A percentile compares a stretch with the other conserved stretches of the same genome.
These are phyloP conservation scores for Trametes hirsuta DNA, from an alignment of 1,284 basidiomycete genomes.

Conservation along the genomic window DNA sequence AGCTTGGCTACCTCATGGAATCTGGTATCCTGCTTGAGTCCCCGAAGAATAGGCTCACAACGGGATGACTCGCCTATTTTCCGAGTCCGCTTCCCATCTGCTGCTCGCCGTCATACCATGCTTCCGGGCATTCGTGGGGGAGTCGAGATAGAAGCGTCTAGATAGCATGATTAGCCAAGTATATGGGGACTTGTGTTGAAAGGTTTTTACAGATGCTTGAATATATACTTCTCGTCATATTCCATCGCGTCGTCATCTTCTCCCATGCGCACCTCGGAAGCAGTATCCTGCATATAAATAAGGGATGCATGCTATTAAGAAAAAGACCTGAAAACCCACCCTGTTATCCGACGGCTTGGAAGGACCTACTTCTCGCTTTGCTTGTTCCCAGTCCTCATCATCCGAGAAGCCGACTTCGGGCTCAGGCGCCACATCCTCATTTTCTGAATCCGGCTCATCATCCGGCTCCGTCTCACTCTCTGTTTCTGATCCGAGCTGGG, in stretches of 20 bases:
- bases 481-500: slow-evolving; percentile 42
- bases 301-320: neutral
- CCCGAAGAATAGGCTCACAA: neutral
- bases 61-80: slow-evolving; percentile 46
- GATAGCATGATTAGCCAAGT: neutral
- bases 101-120: slow-evolving; percentile 62
- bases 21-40: slow-evolving; percentile 41
- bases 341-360: neutral
- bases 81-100: slow-evolving; percentile 56
- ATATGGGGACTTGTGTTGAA: neutral
- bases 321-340: neutral
- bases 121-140: slow-evolving; percentile 67
- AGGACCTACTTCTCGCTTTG: slow-evolving; percentile 3
- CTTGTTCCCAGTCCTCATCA: slow-evolving; percentile 23
- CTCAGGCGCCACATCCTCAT: slow-evolving; percentile 41
- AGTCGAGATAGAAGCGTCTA: slow-evolving; percentile 89
- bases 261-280: slow-evolving; percentile 54
- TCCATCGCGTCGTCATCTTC: slow-evolving; percentile 65
- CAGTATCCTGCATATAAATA: slow-evolving; percentile 5
- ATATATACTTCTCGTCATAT: slow-evolving; percentile 78
- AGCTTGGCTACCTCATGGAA: slow-evolving; percentile 54
- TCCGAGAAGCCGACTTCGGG: slow-evolving; percentile 19
- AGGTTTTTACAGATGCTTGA: slow-evolving; percentile 72
- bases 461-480: slow-evolving; percentile 63
- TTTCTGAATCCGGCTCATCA: slow-evolving; percentile 39